phyloP scores from a whole-genome alignment of 495 filamentous ascomycete genomes.

The Penicillium coprophilum region DNA sequence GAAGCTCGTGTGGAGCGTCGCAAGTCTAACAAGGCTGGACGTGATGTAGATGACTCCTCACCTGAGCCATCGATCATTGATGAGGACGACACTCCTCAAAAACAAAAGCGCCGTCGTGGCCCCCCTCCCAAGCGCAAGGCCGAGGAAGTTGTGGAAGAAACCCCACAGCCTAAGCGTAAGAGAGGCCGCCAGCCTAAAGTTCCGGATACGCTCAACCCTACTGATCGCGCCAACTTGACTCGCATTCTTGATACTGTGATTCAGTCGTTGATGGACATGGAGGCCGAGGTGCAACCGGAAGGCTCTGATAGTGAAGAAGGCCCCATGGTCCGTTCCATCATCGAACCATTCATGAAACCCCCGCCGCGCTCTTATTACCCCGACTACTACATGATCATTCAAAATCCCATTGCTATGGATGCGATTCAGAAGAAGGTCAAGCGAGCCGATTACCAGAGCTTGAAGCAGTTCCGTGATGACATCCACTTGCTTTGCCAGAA shows the following conservation, averaged over 20 bases:
- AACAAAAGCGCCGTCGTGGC: conserved; percentile 76
- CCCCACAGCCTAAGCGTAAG: conserved; percentile 78
- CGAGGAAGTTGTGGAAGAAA: conserved; percentile 73
- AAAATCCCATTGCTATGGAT: conserved; percentile 88
- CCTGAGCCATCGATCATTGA: conserved; percentile 74
- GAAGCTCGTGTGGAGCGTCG: conserved; percentile 78
- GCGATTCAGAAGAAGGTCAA: conserved; percentile 92
- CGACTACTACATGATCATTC: conserved; percentile 92
- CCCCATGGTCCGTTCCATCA: conserved; percentile 68
- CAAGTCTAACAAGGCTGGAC: conserved; percentile 59
- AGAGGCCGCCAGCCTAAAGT: conserved; percentile 70
- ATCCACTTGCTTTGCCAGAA: conserved; percentile 83
- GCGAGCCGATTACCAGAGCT: conserved; percentile 80
- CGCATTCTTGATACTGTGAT: conserved; percentile 71
- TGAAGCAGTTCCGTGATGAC: conserved; percentile 78
- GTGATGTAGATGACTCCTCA: conserved; percentile 61
- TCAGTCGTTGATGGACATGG: conserved; percentile 76
- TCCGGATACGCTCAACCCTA: conserved; percentile 50
- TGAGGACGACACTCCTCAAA: conserved; percentile 68
- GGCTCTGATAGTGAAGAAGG: conserved; percentile 61
- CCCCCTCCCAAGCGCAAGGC: conserved; percentile 81
- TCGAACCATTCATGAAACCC: conserved; percentile 90
- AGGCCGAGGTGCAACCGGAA: conserved; percentile 59
- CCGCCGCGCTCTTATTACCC: conserved; percentile 84
- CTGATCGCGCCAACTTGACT: conserved; percentile 61